A percentile compares a stretch with the other conserved stretches of the same genome.
phyloP scores from a whole-genome alignment of 2,329 filamentous ascomycete genomes.

The Cryphonectria nitschkei region DNA sequence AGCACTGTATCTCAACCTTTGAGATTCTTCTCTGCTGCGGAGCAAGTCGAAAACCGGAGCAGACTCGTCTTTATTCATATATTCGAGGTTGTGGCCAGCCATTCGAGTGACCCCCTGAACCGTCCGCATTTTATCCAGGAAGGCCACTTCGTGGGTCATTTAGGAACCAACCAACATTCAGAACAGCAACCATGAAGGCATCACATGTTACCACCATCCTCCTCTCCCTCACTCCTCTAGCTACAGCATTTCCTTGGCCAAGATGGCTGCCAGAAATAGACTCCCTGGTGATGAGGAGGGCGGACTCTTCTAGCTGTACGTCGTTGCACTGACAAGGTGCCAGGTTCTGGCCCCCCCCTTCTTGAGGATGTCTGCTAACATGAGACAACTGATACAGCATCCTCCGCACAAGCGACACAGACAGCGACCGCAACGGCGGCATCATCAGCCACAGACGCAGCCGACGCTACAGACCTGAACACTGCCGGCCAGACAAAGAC shows the following conservation, averaged over 20 bases:
- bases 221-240: conserved; percentile 54
- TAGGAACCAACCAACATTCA: neutral
- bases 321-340: conserved; percentile 22
- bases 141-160: conserved; percentile 15
- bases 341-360: conserved; percentile 9
- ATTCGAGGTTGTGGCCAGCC: neutral
- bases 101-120: conserved; percentile 17
- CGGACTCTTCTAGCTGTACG: conserved; percentile 35
- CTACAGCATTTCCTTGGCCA: conserved; percentile 56
- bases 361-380: conserved; percentile 18
- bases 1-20: neutral
- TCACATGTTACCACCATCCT: conserved; percentile 54
- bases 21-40: neutral
- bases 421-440: conserved; percentile 31
- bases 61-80: neutral
- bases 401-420: conserved; percentile 31
- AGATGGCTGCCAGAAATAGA: conserved; percentile 58
- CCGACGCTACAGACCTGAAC: conserved; percentile 46
- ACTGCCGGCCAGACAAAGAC: conserved; percentile 39
- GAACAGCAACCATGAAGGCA: conserved; percentile 51
- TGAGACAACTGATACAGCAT: conserved; percentile 28
- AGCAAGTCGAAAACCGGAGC: neutral
- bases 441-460: conserved; percentile 32
- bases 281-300: conserved; percentile 55
- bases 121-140: neutral